Evolutionary conservation across 257 asterid species (phyloP).

Genomic region (Solanum virginianum): DNA sequence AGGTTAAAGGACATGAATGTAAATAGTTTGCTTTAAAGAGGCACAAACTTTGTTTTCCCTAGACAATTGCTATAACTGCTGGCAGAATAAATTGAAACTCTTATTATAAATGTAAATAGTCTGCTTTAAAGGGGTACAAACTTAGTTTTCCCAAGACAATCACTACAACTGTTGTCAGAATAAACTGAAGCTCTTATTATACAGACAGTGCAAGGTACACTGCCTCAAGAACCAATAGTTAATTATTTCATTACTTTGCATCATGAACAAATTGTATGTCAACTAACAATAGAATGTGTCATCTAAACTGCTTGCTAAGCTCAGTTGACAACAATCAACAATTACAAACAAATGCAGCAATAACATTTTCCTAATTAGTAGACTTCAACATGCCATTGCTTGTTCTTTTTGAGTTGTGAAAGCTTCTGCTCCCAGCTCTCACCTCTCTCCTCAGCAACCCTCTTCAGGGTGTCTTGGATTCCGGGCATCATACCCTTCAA

Average conservation of each 20-base stretch:
- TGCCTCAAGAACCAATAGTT: not conserved
- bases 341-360: not conserved
- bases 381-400: constrained; percentile 98
- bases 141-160: no score
- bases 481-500: constrained; percentile 99
- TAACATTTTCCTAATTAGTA: constrained; percentile 23
- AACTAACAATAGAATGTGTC: not conserved
- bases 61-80: no score
- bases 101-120: no score
- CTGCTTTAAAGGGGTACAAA: no score
- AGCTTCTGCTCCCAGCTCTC: constrained; percentile 92
- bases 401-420: constrained; percentile 74
- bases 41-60: no score
- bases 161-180: no score
- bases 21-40: no score
- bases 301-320: not conserved
- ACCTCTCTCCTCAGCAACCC: constrained; percentile 76
- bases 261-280: not conserved
- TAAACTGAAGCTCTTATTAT: no score
- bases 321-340: not conserved
- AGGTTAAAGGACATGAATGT: no score
- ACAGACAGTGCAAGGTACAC: not conserved
- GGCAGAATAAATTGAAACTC: no score
- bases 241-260: not conserved
- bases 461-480: constrained; percentile 82